Conservation (phyloP, 2,329 filamentous ascomycete species). For the Pseudocercospora musae region DNA sequence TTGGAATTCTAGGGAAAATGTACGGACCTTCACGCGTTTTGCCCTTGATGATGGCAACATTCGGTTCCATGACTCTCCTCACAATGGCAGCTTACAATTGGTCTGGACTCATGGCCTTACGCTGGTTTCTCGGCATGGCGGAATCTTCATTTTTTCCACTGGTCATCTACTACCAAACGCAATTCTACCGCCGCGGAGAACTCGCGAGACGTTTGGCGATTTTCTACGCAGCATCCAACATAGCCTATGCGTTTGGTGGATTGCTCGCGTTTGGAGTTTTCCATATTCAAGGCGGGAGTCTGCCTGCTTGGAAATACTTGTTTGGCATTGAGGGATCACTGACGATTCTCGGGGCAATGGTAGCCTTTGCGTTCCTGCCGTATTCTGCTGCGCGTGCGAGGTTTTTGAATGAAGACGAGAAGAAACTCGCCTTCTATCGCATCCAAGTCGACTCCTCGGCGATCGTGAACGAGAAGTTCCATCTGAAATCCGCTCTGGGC, state of each 20-base stretch:
- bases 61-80: conserved; percentile 63
- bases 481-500: conserved; percentile 49
- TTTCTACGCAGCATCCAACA: conserved; percentile 73
- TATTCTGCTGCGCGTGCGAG: conserved; percentile 59
- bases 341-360: conserved; percentile 57
- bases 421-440: conserved; percentile 66
- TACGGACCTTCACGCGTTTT: conserved; percentile 63
- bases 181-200: conserved; percentile 69
- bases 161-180: conserved; percentile 60
- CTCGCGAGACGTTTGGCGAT: conserved; percentile 67
- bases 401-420: conserved; percentile 66
- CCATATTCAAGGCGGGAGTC: conserved; percentile 51
- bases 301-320: conserved; percentile 61
- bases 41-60: conserved; percentile 56
- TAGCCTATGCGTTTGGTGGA: conserved; percentile 65
- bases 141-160: conserved; percentile 68
- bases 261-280: conserved; percentile 61
- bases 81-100: conserved; percentile 58
- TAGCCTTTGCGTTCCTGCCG: conserved; percentile 69
- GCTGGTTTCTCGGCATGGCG: conserved; percentile 61
- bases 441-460: conserved; percentile 73
- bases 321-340: conserved; percentile 60
- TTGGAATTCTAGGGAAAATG: conserved; percentile 66
- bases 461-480: conserved; percentile 56
- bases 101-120: conserved; percentile 61